These are phyloP conservation scores for Populus nigra DNA, from an alignment of 345 rosid genomes.

Conservation along the genomic window DNA sequence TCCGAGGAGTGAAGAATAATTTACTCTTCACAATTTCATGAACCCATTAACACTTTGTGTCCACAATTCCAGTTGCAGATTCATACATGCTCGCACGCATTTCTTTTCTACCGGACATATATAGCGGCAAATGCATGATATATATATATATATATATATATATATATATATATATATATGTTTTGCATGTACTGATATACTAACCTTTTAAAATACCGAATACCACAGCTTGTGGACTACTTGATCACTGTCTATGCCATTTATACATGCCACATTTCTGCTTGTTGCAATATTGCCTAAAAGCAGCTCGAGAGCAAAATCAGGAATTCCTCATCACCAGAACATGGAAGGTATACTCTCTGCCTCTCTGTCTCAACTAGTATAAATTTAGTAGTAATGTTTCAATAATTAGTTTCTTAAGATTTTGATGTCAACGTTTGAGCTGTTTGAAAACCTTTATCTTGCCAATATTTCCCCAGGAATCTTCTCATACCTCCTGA, in stretches of 20 bases:
- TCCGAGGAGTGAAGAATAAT: background rate
- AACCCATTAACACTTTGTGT: background rate
- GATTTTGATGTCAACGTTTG: background rate
- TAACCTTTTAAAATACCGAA: too few species aligned
- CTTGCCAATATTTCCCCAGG: background rate
- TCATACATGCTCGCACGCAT: background rate
- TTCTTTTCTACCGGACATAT: background rate
- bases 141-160: background rate
- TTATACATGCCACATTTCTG: background rate
- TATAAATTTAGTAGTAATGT: background rate
- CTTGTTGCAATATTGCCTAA: background rate
- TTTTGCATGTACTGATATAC: background rate
- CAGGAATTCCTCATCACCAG: background rate
- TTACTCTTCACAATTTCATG: background rate
- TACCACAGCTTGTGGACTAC: background rate
- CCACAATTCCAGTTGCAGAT: background rate
- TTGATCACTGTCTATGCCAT: background rate
- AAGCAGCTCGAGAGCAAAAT: background rate
- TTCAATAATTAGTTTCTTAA: background rate
- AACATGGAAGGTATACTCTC: constrained; percentile 19
- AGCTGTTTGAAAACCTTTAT: background rate
- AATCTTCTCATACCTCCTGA: background rate
- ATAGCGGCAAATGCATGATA: background rate
- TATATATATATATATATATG: background rate
- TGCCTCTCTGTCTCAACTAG: background rate